Evolutionary conservation across 345 rosid species (phyloP), one percentile per base, ranked within the genome.

Genomic region (Citrus trifoliata): DNA sequence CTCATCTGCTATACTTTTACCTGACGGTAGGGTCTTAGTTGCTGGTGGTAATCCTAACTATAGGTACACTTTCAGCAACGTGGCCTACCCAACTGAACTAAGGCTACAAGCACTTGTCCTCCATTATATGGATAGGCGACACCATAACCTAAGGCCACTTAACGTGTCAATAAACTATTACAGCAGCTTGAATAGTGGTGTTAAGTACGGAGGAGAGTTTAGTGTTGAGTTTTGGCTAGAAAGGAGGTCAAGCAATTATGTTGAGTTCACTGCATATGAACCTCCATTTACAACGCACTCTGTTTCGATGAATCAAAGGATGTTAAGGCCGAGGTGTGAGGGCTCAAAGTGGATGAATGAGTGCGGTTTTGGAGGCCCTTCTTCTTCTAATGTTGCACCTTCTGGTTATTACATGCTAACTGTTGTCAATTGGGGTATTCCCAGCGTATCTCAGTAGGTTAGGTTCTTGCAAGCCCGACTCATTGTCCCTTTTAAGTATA

Each of bases 401-500:
- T 77, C 92, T 0, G 91, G 89, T 67, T 91, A 91, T 83, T 91
- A 87, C 76, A 81, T 91, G 87, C 81, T 89, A 1, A 83, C 86
- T 19, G 87, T 86, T n/a, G 82, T 86, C 13, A 88, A 88, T 65
- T 81, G 79, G 40, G 88, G 84, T 14, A 86, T 89, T 74, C 93
- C 91, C 6, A 83, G 91, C 81, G 60, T 80, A 6, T 89, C 90
- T 21, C 84, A 82, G 6, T 90, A 91, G 91, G 80, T 90, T 40
- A 70, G 66, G 51, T 78, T 83, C 74, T 33, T 22, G 16, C 62
- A 60, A 73, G 71, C 75, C 63, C 78, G 70, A 78, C 59, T 63
- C 14, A 6, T 25, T 22, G 22, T 30, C 63, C 28, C 46, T 53
- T 46, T 33, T 6, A 10, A 9, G 35, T 10, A 33, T 65, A 13